phyloP scores from a whole-genome alignment of 345 rosid genomes.

The Geranium brycei region DNA sequence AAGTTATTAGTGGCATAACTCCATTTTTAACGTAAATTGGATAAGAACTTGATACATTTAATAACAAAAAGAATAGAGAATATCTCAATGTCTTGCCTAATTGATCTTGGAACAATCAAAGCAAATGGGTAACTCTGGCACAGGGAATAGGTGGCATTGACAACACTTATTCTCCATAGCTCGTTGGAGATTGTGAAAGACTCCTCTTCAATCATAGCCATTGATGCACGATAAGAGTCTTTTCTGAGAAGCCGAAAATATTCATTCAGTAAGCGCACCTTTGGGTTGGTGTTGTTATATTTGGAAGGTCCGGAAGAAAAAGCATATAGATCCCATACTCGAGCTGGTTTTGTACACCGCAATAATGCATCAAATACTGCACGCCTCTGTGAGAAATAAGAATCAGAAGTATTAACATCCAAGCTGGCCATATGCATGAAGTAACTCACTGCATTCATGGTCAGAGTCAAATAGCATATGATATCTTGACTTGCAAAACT shows the following conservation, averaged over 20 bases:
- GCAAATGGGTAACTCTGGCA: constrained; percentile 88
- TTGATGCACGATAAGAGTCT: constrained; percentile 44
- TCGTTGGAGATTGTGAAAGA: constrained; percentile 65
- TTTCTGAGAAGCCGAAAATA: constrained; percentile 83
- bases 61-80: constrained; percentile 9
- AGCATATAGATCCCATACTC: constrained; percentile 77
- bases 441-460: not conserved
- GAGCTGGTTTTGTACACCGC: constrained; percentile 48
- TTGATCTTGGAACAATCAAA: constrained; percentile 67
- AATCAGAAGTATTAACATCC: constrained; percentile 1
- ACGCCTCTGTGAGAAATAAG: constrained; percentile 61
- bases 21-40: constrained; percentile 1
- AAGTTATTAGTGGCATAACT: constrained; percentile 10
- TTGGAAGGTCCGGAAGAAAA: constrained; percentile 70
- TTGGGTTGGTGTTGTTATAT: constrained; percentile 53
- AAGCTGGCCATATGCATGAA: constrained; percentile 1
- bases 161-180: constrained; percentile 72
- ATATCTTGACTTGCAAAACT: not conserved
- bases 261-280: constrained; percentile 77
- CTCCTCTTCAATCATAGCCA: constrained; percentile 50
- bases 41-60: not conserved
- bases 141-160: constrained; percentile 54
- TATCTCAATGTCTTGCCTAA: constrained; percentile 40
- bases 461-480: not conserved
- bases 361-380: constrained; percentile 45